A percentile compares a stretch with the other conserved stretches of the same genome.
phyloP scores from a whole-genome alignment of 1,284 basidiomycete species.

The Acaromyces ingoldii region DNA sequence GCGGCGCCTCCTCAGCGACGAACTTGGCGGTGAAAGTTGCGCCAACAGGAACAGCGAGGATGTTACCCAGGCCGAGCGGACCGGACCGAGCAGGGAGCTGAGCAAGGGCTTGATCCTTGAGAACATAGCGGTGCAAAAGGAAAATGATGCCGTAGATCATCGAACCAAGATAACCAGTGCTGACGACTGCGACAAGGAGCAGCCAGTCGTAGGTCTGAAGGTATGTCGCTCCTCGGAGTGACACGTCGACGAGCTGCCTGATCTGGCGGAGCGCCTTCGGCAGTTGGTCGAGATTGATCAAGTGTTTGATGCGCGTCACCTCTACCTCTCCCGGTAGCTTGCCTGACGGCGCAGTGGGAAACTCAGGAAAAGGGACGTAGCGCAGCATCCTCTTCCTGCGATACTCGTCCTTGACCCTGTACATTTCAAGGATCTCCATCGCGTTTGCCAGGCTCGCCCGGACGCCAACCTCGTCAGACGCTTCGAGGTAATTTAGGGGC shows the following conservation, averaged over 20 bases:
- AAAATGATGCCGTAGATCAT: conserved; percentile 53
- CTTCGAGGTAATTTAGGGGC: conserved; percentile 46
- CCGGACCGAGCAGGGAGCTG: no score
- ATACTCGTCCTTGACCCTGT: conserved; percentile 69
- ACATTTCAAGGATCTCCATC: conserved; percentile 73
- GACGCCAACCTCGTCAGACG: conserved; percentile 56
- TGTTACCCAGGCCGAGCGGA: conserved; percentile 8
- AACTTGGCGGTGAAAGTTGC: conserved; percentile 55
- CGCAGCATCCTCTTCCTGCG: conserved; percentile 20
- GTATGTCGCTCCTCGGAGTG: conserved; percentile 69
- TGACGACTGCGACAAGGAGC: conserved; percentile 67
- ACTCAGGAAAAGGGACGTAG: conserved; percentile 21
- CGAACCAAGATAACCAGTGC: conserved; percentile 72
- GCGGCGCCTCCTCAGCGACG: conserved; percentile 63
- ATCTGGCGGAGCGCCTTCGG: conserved; percentile 58
- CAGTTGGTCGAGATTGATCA: conserved; percentile 54
- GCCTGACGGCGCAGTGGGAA: conserved; percentile 10
- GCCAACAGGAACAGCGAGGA: conserved; percentile 13
- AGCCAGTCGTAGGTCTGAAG: conserved; percentile 78
- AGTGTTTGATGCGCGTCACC: conserved; percentile 48
- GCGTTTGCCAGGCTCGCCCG: conserved; percentile 67
- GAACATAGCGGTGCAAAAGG: conserved; percentile 35
- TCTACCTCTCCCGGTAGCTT: conserved; percentile 52
- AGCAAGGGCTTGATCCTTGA: conserved; percentile 2
- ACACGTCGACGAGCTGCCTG: conserved; percentile 59